Conservation (phyloP, 768 basidiomycete species). For the Serendipita sp. region DNA sequence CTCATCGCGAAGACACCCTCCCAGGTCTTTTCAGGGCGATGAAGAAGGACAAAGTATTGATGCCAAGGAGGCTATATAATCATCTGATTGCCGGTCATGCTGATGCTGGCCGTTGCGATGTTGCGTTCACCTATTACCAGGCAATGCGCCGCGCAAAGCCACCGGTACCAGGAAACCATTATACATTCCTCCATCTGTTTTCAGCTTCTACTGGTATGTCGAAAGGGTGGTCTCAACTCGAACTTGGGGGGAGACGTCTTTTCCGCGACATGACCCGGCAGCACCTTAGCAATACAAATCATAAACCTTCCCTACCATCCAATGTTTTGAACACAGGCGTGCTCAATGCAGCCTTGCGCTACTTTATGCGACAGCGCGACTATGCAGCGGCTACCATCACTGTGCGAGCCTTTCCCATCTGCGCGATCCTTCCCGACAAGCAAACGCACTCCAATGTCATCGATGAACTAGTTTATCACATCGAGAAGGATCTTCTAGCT, state of each 20-base stretch:
- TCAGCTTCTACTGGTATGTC: background rate
- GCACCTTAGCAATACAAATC: background rate
- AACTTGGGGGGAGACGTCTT: background rate
- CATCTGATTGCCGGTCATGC: background rate
- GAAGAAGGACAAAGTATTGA: background rate
- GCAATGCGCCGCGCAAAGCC: background rate
- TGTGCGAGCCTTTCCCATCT: background rate
- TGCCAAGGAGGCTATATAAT: background rate
- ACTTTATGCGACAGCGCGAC: background rate
- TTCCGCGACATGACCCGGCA: background rate
- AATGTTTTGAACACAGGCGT: background rate
- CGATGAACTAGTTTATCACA: background rate
- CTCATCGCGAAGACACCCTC: background rate
- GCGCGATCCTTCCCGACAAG: background rate
- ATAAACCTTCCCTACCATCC: background rate
- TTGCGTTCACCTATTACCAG: background rate
- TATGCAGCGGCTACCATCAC: background rate
- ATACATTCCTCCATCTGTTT: background rate
- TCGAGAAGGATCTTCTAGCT: background rate
- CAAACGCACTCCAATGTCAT: background rate
- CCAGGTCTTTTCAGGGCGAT: background rate
- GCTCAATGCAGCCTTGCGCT: background rate
- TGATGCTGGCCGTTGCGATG: background rate
- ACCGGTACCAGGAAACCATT: background rate
- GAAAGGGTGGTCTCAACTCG: background rate